phyloP scores from a whole-genome alignment of 805 yeast species.

The Tetrapisispora taiwanensis region DNA sequence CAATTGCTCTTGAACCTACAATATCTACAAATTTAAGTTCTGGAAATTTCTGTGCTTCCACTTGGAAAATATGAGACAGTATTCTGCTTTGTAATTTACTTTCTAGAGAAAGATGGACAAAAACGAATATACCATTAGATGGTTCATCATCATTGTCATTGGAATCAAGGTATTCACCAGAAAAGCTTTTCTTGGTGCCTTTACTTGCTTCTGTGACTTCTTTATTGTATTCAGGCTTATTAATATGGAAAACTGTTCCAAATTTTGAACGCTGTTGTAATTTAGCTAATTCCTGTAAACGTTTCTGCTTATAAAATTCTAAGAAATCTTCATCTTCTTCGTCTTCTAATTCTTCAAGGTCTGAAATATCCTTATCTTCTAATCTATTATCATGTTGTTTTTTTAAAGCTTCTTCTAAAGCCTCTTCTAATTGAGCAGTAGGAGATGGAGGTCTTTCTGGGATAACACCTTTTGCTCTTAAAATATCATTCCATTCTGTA shows the following conservation, averaged over 20 bases:
- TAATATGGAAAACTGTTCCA: slow-evolving; percentile 68
- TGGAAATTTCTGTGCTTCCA: slow-evolving; percentile 55
- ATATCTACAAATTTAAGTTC: slow-evolving; percentile 90
- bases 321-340: slow-evolving; percentile 90
- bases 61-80: slow-evolving; percentile 45
- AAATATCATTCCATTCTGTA: slow-evolving; percentile 97
- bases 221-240: slow-evolving; percentile 77
- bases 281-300: slow-evolving; percentile 64
- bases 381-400: slow-evolving; percentile 75
- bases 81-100: slow-evolving; percentile 66
- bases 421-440: slow-evolving; percentile 76
- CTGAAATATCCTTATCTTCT: slow-evolving; percentile 67
- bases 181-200: slow-evolving; percentile 9
- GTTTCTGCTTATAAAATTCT: slow-evolving; percentile 61
- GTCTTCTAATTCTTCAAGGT: slow-evolving; percentile 78
- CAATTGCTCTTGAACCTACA: slow-evolving; percentile 83
- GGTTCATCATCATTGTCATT: slow-evolving; percentile 5
- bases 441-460: slow-evolving; percentile 90
- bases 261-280: slow-evolving; percentile 47
- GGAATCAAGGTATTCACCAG: slow-evolving; percentile 2
- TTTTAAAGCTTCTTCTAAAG: slow-evolving; percentile 69
- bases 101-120: slow-evolving; percentile 67
- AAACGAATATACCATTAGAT: slow-evolving; percentile 41
- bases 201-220: slow-evolving; percentile 80
- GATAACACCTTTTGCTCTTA: slow-evolving; percentile 80